Conservation (phyloP, 2,329 filamentous ascomycete species). For the Davidsoniella eucalypti region DNA sequence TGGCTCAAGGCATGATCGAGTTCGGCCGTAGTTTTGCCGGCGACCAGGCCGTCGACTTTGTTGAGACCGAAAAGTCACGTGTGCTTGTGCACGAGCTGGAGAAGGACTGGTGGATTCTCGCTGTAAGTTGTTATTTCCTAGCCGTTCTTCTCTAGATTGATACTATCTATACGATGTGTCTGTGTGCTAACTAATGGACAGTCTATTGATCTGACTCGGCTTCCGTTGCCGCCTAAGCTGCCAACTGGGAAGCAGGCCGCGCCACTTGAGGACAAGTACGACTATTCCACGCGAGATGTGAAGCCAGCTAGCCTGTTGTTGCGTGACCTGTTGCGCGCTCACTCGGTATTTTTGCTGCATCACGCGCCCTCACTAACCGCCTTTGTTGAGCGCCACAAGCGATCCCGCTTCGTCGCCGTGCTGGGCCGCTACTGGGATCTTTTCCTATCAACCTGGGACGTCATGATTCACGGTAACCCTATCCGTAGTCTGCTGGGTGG, state of each 20-base stretch:
- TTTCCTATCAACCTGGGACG: slow-evolving; percentile 61
- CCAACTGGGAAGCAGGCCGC: slow-evolving; percentile 24
- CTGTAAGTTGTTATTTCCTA: slow-evolving; percentile 33
- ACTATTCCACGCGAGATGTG: slow-evolving; percentile 83
- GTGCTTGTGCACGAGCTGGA: slow-evolving; percentile 80
- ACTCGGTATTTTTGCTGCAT: slow-evolving; percentile 73
- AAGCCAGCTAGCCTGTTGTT: slow-evolving; percentile 65
- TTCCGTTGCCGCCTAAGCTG: slow-evolving; percentile 42
- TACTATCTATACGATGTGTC: no score
- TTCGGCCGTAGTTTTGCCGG: slow-evolving; percentile 81
- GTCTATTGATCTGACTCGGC: slow-evolving; percentile 67
- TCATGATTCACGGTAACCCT: slow-evolving; percentile 80
- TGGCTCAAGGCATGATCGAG: slow-evolving; percentile 90
- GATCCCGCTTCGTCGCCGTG: slow-evolving; percentile 52
- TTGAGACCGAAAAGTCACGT: slow-evolving; percentile 81
- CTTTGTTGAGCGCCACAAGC: slow-evolving; percentile 41
- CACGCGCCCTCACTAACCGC: slow-evolving; percentile 60
- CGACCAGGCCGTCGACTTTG: slow-evolving; percentile 58
- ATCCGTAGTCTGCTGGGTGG: slow-evolving; percentile 63
- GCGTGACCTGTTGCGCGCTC: slow-evolving; percentile 66
- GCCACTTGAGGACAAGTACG: slow-evolving; percentile 31
- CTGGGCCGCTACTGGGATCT: slow-evolving; percentile 69
- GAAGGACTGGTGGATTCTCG: slow-evolving; percentile 85
- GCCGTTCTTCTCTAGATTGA: not conserved
- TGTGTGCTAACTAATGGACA: slow-evolving; percentile 19